phyloP scores from a whole-genome alignment of 1,284 basidiomycete species.

The Cryptococcus sp. region DNA sequence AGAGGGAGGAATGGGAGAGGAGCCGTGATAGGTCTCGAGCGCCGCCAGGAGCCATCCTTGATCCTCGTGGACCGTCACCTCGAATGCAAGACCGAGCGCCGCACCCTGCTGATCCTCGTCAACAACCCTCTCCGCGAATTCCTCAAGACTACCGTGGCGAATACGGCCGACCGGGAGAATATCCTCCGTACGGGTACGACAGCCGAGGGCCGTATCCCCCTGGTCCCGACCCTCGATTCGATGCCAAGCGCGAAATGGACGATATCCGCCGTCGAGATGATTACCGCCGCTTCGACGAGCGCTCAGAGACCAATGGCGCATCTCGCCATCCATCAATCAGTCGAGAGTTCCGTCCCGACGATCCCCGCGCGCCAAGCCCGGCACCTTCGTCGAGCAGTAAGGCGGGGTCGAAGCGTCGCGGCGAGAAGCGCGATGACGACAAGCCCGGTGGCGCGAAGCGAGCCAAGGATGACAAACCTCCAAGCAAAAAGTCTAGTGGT shows the following conservation, averaged over 20 bases:
- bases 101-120: slow-evolving; percentile 19
- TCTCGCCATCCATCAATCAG: slow-evolving; percentile 21
- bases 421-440: slow-evolving; percentile 24
- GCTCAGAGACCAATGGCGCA: slow-evolving; percentile 10
- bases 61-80: slow-evolving; percentile 39
- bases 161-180: slow-evolving; percentile 21
- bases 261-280: slow-evolving; percentile 20
- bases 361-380: slow-evolving; percentile 39
- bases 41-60: slow-evolving; percentile 13
- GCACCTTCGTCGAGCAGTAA: slow-evolving; percentile 32
- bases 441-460: slow-evolving; percentile 27
- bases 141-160: slow-evolving; percentile 23
- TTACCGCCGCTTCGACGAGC: slow-evolving; percentile 10
- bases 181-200: slow-evolving; percentile 29
- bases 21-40: slow-evolving; percentile 26
- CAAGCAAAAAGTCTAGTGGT: slow-evolving; percentile 15
- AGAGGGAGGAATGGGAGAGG: slow-evolving; percentile 53
- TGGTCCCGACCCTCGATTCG: slow-evolving; percentile 27
- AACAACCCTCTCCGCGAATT: slow-evolving; percentile 30
- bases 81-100: slow-evolving; percentile 33
- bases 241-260: slow-evolving; percentile 19
- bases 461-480: slow-evolving; percentile 24
- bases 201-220: slow-evolving; percentile 18
- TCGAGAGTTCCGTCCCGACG: slow-evolving; percentile 27
- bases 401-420: slow-evolving; percentile 18